Percentiles rank a stretch among this genome's conserved stretches.
Conservation (phyloP, 176 grass and related monocot genomes). For the Oryza punctata region DNA sequence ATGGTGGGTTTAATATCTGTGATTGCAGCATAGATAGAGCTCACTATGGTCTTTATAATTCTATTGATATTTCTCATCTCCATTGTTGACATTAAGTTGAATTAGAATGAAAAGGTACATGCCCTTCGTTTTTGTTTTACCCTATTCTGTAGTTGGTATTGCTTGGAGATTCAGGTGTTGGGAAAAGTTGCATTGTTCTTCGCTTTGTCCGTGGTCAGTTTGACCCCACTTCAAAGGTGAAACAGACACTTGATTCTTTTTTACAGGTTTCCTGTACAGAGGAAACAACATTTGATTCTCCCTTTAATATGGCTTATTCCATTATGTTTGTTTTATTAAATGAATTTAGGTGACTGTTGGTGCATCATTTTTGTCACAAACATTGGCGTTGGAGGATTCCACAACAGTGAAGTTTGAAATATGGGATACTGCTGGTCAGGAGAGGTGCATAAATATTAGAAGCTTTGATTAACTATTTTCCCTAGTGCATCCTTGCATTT, state of each 20-base stretch:
- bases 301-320: not conserved
- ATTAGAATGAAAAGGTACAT: not conserved
- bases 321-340: conserved; percentile 2
- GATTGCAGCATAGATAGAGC: too few species aligned
- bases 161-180: conserved; percentile 82
- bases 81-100: conserved; percentile 24
- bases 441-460: conserved; percentile 47
- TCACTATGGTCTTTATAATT: not conserved
- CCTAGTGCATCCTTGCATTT: not conserved
- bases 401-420: conserved; percentile 86
- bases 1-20: too few species aligned
- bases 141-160: conserved; percentile 66
- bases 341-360: conserved; percentile 73
- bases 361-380: conserved; percentile 89
- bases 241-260: not conserved
- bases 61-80: not conserved
- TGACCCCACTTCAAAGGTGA: conserved; percentile 84
- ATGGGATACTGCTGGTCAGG: conserved; percentile 93
- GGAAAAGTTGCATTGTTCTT: conserved; percentile 94
- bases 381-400: conserved; percentile 73
- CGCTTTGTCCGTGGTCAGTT: conserved; percentile 89
- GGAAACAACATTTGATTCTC: not conserved
- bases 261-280: not conserved
- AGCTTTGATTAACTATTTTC: not conserved
- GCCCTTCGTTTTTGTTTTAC: not conserved